Evolutionary conservation across 805 yeast genomes (phyloP).

Genomic region (Saitoella complicata): DNA sequence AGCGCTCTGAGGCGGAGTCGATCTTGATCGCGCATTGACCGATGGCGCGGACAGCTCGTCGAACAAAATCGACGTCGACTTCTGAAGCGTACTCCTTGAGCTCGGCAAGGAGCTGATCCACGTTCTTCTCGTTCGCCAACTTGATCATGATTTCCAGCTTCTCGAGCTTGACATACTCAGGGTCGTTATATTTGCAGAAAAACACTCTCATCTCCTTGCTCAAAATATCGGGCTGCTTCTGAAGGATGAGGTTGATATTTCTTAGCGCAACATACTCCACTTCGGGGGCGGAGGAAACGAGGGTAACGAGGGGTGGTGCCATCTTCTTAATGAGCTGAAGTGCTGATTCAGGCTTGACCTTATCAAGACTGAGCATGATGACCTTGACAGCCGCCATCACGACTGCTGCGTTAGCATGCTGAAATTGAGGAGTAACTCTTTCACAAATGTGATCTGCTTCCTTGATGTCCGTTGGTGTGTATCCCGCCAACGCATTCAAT

Average conservation of each 20-base stretch:
- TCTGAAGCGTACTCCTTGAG: slow-evolving; percentile 79
- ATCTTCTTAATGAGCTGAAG: slow-evolving; percentile 37
- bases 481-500: slow-evolving; percentile 63
- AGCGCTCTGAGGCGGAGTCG: slow-evolving; percentile 41
- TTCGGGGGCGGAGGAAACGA: slow-evolving; percentile 80
- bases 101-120: slow-evolving; percentile 52
- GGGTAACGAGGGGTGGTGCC: slow-evolving; percentile 71
- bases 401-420: slow-evolving; percentile 92
- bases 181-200: slow-evolving; percentile 79
- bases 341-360: slow-evolving; percentile 8
- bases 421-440: slow-evolving; percentile 83
- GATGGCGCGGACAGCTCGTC: slow-evolving; percentile 76
- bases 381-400: slow-evolving; percentile 75
- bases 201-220: slow-evolving; percentile 73
- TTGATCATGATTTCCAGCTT: slow-evolving; percentile 74
- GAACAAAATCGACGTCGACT: slow-evolving; percentile 74
- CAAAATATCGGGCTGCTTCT: slow-evolving; percentile 68
- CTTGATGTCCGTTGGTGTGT: slow-evolving; percentile 33
- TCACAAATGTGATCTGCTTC: slow-evolving; percentile 81
- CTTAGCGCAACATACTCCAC: slow-evolving; percentile 86
- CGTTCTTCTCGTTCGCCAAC: slow-evolving; percentile 49
- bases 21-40: slow-evolving; percentile 80
- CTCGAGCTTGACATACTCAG: slow-evolving; percentile 88
- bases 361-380: slow-evolving; percentile 49
- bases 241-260: slow-evolving; percentile 76